phyloP scores from a whole-genome alignment of 1,139 yeast genomes.

The Kazachstania sp. region DNA sequence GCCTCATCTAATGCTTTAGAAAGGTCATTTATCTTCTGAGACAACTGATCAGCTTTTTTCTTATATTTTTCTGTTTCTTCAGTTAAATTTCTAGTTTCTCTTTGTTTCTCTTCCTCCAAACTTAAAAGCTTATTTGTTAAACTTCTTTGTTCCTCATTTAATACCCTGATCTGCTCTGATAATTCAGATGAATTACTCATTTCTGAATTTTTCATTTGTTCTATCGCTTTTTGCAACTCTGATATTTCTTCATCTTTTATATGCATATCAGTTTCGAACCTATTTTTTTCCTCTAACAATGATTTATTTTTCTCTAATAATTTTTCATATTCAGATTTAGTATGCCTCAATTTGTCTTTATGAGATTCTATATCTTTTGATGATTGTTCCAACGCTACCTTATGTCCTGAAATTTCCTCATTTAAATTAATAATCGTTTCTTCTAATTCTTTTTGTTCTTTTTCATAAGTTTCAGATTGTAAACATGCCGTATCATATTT shows the following conservation, averaged over 20 bases:
- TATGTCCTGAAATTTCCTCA: neutral
- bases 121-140: conserved; percentile 3
- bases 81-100: neutral
- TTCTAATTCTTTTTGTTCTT: conserved; percentile 8
- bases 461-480: conserved; percentile 13
- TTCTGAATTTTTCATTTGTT: conserved; percentile 1
- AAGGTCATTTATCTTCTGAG: neutral
- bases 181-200: conserved; percentile 5
- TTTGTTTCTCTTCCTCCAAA: neutral
- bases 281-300: neutral
- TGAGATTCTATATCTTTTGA: too few species aligned
- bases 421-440: neutral
- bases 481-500: conserved; percentile 21
- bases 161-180: conserved; percentile 5
- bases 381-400: neutral
- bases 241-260: neutral
- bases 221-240: neutral
- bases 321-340: neutral
- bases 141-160: neutral
- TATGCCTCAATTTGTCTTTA: neutral
- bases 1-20: neutral
- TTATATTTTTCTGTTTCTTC: neutral
- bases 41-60: neutral
- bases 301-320: neutral
- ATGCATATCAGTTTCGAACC: neutral